These are phyloP conservation scores for Citrullus colocynthis DNA, from an alignment of 306 rosid genomes.

Conservation along the genomic window DNA sequence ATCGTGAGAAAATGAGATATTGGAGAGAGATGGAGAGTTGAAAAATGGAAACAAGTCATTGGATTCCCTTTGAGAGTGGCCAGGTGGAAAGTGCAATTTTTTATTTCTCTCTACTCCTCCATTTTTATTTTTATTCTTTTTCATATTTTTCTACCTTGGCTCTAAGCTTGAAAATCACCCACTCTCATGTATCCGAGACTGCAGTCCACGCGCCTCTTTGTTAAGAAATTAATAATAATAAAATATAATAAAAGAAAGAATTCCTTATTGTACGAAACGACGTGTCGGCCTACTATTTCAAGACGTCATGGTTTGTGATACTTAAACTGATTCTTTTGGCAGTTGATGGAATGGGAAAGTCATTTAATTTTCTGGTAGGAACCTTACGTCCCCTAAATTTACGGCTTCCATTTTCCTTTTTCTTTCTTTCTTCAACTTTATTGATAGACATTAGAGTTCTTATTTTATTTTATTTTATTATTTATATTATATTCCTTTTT, in stretches of 20 bases:
- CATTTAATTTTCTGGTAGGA: slow-evolving; percentile 4
- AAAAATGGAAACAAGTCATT: slow-evolving; percentile 4
- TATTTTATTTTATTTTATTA: no score
- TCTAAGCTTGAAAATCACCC: not conserved
- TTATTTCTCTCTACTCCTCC: not conserved
- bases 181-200: not conserved
- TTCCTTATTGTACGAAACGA: not conserved
- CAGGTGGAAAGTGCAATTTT: slow-evolving; percentile 4
- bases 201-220: not conserved
- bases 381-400: not conserved
- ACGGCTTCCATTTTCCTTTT: not conserved
- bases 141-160: not conserved
- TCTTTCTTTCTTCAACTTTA: not conserved
- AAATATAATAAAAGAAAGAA: no score
- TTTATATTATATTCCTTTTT: no score
- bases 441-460: no score
- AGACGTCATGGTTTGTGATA: slow-evolving; percentile 1
- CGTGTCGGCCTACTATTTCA: not conserved
- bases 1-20: not conserved
- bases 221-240: not conserved
- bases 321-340: not conserved
- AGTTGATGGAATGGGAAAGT: not conserved
- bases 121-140: not conserved
- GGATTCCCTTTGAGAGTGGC: slow-evolving; percentile 12
- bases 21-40: not conserved